phyloP scores from a whole-genome alignment of 371 early-diverging fungal species.

The Massospora cicadina region DNA sequence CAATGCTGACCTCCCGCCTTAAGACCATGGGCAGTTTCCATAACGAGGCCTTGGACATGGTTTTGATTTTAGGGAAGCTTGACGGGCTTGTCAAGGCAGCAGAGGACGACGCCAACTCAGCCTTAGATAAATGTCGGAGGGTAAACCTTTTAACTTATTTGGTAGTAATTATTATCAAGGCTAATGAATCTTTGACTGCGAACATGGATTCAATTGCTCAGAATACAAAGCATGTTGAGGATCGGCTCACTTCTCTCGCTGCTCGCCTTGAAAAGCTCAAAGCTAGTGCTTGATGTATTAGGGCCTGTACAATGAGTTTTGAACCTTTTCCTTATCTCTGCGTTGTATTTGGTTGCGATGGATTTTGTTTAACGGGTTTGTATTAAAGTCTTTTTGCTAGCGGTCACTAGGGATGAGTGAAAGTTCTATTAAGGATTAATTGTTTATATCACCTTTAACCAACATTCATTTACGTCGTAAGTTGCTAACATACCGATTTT shows the following conservation, averaged over 20 bases:
- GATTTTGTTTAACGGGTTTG: too few species aligned
- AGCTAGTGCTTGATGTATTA: background rate
- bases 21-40: constrained; percentile 1
- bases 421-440: too few species aligned
- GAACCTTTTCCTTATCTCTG: too few species aligned
- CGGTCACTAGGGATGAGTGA: too few species aligned
- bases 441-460: too few species aligned
- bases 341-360: too few species aligned
- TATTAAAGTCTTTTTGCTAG: too few species aligned
- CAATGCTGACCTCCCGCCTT: background rate
- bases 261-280: background rate
- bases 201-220: background rate
- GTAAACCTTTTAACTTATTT: background rate
- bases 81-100: background rate
- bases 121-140: background rate
- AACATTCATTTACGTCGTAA: too few species aligned
- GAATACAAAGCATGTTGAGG: background rate
- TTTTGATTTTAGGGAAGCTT: background rate
- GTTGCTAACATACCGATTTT: too few species aligned
- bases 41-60: constrained; percentile 4
- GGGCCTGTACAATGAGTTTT: too few species aligned
- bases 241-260: background rate
- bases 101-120: background rate
- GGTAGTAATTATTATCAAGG: background rate
- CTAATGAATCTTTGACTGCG: background rate